phyloP scores from a whole-genome alignment of 257 asterid genomes.

The Nyctanthes arbortristis region DNA sequence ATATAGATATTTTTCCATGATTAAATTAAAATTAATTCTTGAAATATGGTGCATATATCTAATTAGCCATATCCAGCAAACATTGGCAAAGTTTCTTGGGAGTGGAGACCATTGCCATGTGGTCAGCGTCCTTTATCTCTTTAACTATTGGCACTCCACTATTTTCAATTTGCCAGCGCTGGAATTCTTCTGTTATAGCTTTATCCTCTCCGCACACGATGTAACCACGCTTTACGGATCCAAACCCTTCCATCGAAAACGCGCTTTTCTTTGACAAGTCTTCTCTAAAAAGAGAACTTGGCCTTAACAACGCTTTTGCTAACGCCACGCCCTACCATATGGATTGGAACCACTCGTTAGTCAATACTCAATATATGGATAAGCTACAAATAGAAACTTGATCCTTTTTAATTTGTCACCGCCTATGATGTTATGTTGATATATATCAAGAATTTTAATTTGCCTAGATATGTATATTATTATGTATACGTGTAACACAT shows the following conservation, averaged over 20 bases:
- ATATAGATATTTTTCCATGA: no score
- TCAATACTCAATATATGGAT: no score
- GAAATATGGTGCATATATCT: no score
- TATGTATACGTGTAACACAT: no score
- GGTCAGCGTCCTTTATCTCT: slow-evolving; percentile 48
- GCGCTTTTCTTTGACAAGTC: slow-evolving; percentile 36
- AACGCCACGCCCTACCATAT: slow-evolving; percentile 51
- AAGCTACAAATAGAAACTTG: no score
- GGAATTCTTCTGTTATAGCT: slow-evolving; percentile 39
- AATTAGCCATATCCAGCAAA: slow-evolving; percentile 46
- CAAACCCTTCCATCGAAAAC: slow-evolving; percentile 42
- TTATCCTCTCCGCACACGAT: slow-evolving; percentile 40
- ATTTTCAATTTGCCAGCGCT: slow-evolving; percentile 45
- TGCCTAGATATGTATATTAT: no score
- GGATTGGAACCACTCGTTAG: no score
- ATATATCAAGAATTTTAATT: no score
- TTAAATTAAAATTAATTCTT: no score
- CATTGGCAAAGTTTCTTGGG: slow-evolving; percentile 34
- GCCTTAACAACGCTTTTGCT: slow-evolving; percentile 44
- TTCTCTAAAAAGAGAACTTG: slow-evolving; percentile 38
- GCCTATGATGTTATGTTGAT: no score
- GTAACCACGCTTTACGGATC: slow-evolving; percentile 47
- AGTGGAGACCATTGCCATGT: slow-evolving; percentile 50
- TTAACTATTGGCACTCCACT: slow-evolving; percentile 35
- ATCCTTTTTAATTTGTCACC: no score